Conservation (phyloP, 805 yeast genomes). For the Wickerhamiella parazyma region DNA sequence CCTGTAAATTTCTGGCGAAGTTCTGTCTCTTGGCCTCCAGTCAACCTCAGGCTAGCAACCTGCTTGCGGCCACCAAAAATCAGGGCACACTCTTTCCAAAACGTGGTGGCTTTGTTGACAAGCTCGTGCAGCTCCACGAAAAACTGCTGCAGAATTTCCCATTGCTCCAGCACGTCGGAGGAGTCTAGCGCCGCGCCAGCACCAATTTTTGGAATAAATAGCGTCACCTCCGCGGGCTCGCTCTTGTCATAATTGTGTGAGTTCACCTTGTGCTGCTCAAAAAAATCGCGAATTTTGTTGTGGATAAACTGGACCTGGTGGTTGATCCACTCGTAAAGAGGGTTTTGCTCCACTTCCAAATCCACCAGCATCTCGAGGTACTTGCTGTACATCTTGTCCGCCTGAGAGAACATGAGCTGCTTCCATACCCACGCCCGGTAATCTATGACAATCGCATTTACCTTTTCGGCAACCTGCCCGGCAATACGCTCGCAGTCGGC, state of each 20-base stretch:
- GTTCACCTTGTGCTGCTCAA: slow-evolving; percentile 22
- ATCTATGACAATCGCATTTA: slow-evolving; percentile 37
- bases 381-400: slow-evolving; percentile 26
- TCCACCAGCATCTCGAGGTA: slow-evolving; percentile 43
- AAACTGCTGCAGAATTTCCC: slow-evolving; percentile 12
- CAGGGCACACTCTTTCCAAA: slow-evolving; percentile 18
- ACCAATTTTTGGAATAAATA: slow-evolving; percentile 7
- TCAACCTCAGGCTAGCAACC: slow-evolving; percentile 7
- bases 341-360: slow-evolving; percentile 50
- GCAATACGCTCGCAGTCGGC: slow-evolving; percentile 29
- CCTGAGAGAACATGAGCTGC: slow-evolving; percentile 26
- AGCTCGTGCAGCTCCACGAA: slow-evolving; percentile 13
- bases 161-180: slow-evolving; percentile 12
- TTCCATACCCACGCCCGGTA: slow-evolving; percentile 46
- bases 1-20: neutral
- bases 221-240: slow-evolving; percentile 11
- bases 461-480: slow-evolving; percentile 42
- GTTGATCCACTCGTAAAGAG: slow-evolving; percentile 49
- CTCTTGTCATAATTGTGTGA: slow-evolving; percentile 1
- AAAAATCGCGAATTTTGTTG: slow-evolving; percentile 30
- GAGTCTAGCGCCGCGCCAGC: neutral
- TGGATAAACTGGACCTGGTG: slow-evolving; percentile 34
- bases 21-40: slow-evolving; percentile 8
- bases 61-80: slow-evolving; percentile 10
- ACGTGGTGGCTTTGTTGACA: slow-evolving; percentile 13